Evolutionary conservation across 2,329 filamentous ascomycete species (phyloP).

Genomic region (Fusarium citri): DNA sequence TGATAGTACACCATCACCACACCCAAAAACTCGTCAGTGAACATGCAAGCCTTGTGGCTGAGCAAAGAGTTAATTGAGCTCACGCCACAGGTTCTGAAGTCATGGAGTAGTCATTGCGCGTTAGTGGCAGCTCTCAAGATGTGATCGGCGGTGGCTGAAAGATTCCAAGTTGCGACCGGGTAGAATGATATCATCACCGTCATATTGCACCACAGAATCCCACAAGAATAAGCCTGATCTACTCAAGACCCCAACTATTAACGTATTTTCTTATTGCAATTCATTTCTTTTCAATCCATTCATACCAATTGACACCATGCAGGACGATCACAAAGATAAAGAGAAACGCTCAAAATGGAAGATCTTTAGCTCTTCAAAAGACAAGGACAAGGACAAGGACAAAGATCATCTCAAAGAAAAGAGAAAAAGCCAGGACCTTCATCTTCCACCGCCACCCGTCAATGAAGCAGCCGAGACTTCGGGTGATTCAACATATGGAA

Average conservation of each 20-base stretch:
- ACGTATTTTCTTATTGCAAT: not conserved
- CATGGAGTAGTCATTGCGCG: constrained; percentile 33
- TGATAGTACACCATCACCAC: not conserved
- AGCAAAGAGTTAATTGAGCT: not conserved
- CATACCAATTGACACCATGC: not conserved
- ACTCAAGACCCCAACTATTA: not conserved
- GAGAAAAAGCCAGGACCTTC: constrained; percentile 24
- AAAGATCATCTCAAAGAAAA: constrained; percentile 30
- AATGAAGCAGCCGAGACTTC: constrained; percentile 14
- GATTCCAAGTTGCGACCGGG: constrained; percentile 22
- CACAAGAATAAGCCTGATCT: constrained; percentile 27
- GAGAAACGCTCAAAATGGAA: constrained; percentile 45
- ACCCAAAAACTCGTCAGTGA: constrained; percentile 6
- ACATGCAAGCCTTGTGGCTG: constrained; percentile 7
- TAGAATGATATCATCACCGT: constrained; percentile 33
- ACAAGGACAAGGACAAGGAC: constrained; percentile 35
- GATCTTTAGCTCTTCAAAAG: constrained; percentile 42
- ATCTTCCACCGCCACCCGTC: not conserved
- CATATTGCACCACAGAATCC: constrained; percentile 18
- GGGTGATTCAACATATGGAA: constrained; percentile 41
- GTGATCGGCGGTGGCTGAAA: constrained; percentile 27
- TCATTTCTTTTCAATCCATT: not conserved
- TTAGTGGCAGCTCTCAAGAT: constrained; percentile 26
- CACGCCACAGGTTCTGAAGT: constrained; percentile 25
- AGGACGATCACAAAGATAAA: constrained; percentile 36